Evolutionary conservation across 352 stramenopile genomes (phyloP).

Genomic region (Pythium brassicae): DNA sequence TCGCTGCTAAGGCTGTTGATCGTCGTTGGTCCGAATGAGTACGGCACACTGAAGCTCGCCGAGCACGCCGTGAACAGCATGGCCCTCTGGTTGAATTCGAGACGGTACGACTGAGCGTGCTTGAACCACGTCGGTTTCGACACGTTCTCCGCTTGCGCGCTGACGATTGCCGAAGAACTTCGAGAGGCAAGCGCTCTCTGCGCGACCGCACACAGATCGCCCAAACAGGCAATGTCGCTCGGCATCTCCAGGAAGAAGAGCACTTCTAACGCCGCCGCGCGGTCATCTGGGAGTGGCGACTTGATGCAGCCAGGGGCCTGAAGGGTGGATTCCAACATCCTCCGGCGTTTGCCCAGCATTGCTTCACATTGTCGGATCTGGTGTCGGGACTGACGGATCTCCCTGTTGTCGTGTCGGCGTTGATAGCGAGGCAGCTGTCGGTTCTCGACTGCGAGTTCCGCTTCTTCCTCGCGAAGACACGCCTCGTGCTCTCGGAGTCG

Average conservation of each 20-base stretch:
- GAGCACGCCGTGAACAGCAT: background rate
- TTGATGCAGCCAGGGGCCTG: too few relatives aligned
- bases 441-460: too few relatives aligned
- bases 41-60: background rate
- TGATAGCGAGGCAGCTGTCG: too few relatives aligned
- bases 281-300: conserved; percentile 21
- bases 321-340: background rate
- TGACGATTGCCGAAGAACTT: too few relatives aligned
- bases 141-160: background rate
- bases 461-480: too few relatives aligned
- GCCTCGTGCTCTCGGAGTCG: too few relatives aligned
- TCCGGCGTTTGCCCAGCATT: background rate
- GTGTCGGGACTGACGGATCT: too few relatives aligned
- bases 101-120: conserved; percentile 13
- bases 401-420: too few relatives aligned
- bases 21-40: too few relatives aligned
- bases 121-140: conserved; percentile 16
- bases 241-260: conserved; percentile 47
- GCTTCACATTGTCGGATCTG: too few relatives aligned
- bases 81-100: too few relatives aligned
- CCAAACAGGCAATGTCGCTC: conserved; percentile 26
- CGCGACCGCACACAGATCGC: conserved; percentile 30
- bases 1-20: too few relatives aligned
- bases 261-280: conserved; percentile 20
- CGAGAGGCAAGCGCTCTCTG: conserved; percentile 25